Evolutionary conservation across 2,329 filamentous ascomycete genomes (phyloP).

Genomic region (Pseudogymnoascus sp.): DNA sequence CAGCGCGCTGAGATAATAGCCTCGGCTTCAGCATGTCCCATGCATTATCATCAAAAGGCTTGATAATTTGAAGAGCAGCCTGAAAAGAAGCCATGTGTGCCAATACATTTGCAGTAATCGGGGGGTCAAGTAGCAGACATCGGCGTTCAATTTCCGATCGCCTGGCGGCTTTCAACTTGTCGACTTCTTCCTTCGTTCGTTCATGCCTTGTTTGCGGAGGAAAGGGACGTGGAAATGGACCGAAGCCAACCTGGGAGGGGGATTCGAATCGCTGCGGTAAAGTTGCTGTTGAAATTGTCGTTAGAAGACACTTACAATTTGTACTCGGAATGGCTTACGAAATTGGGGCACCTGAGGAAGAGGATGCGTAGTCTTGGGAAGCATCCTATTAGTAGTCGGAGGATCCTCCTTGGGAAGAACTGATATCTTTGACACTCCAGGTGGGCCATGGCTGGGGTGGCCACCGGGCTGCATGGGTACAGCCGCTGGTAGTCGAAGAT

Average conservation of each 20-base stretch:
- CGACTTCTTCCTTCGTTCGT: constrained; percentile 53
- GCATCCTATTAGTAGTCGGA: neutral
- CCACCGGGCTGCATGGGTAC: neutral
- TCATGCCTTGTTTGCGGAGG: constrained; percentile 31
- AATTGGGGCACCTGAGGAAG: neutral
- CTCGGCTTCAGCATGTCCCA: constrained; percentile 64
- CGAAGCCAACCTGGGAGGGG: constrained; percentile 24
- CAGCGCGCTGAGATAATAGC: constrained; percentile 55
- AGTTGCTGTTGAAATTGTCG: neutral
- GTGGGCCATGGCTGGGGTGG: neutral
- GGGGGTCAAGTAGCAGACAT: constrained; percentile 57
- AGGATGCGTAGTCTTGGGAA: neutral
- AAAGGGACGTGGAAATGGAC: constrained; percentile 20
- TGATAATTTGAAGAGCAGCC: constrained; percentile 61
- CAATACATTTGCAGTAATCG: constrained; percentile 53
- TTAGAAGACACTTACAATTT: constrained; percentile 5
- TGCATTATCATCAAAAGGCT: constrained; percentile 57
- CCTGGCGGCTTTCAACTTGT: constrained; percentile 54
- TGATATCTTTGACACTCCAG: neutral
- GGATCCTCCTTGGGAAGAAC: neutral
- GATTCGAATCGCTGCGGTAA: constrained; percentile 24
- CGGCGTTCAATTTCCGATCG: constrained; percentile 64
- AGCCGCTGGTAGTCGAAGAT: neutral
- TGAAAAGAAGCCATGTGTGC: constrained; percentile 66
- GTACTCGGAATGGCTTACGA: neutral